Evolutionary conservation across 148 eudicot genomes (phyloP).

Genomic region (Heliosperma pusillum): DNA sequence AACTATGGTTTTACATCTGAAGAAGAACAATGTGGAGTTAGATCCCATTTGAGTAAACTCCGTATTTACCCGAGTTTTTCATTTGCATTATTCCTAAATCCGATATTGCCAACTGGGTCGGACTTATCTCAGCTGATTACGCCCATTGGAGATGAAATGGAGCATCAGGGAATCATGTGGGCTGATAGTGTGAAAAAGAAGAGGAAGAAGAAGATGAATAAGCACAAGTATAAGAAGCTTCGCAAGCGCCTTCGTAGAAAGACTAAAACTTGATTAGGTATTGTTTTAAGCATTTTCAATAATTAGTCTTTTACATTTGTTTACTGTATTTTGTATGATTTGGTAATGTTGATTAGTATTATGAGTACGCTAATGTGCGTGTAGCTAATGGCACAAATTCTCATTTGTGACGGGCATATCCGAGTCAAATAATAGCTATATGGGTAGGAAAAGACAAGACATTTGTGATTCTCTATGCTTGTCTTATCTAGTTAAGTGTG

Average conservation of each 20-base stretch:
- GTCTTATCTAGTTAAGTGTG: too few relatives aligned
- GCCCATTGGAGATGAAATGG: slow-evolving; percentile 23
- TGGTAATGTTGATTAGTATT: too few relatives aligned
- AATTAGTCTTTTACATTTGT: too few relatives aligned
- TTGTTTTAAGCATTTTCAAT: neutral
- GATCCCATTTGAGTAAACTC: slow-evolving; percentile 15
- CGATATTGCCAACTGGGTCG: slow-evolving; percentile 30
- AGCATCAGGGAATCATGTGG: slow-evolving; percentile 35
- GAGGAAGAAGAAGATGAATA: slow-evolving; percentile 64
- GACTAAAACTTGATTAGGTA: slow-evolving; percentile 34
- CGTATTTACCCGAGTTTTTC: slow-evolving; percentile 46
- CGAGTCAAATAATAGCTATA: too few relatives aligned
- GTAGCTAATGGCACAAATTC: too few relatives aligned
- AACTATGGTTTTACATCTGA: slow-evolving; percentile 22
- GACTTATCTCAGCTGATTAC: slow-evolving; percentile 3
- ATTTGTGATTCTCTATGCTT: too few relatives aligned
- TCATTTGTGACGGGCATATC: too few relatives aligned
- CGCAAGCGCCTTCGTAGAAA: slow-evolving; percentile 48
- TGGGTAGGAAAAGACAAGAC: too few relatives aligned
- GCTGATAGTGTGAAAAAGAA: slow-evolving; percentile 71
- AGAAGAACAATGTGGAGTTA: neutral
- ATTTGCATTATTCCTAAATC: slow-evolving; percentile 35
- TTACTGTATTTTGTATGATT: too few relatives aligned
- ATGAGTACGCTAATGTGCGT: too few relatives aligned
- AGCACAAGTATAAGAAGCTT: slow-evolving; percentile 53